Evolutionary conservation across 768 basidiomycete species (phyloP).

Genomic region (Termitomyces sp.): DNA sequence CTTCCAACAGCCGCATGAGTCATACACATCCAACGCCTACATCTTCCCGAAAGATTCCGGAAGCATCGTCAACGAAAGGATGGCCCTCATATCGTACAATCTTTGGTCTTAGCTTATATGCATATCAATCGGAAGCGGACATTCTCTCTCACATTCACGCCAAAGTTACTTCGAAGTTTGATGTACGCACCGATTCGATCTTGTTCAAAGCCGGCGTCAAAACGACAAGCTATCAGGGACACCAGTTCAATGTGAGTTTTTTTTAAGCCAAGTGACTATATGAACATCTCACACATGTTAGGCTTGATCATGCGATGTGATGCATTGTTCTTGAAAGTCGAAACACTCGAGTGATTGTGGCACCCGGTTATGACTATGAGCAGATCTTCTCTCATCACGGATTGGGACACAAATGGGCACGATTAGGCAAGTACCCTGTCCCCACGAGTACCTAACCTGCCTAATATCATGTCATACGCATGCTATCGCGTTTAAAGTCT

Average conservation of each 20-base stretch:
- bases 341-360: constrained; percentile 35
- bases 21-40: not conserved
- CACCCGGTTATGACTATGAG: constrained; percentile 25
- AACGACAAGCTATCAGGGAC: constrained; percentile 36
- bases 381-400: constrained; percentile 3
- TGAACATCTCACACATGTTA: constrained; percentile 7
- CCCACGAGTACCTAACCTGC: not conserved
- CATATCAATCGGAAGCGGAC: not conserved
- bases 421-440: not conserved
- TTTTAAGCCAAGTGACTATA: constrained; percentile 26
- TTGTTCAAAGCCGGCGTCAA: constrained; percentile 18
- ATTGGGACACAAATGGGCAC: constrained; percentile 1
- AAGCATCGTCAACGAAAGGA: not conserved
- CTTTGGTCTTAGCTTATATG: not conserved
- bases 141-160: constrained; percentile 13
- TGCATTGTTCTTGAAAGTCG: constrained; percentile 18
- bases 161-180: constrained; percentile 9
- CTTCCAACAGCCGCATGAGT: not conserved
- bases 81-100: not conserved
- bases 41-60: not conserved
- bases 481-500: not conserved
- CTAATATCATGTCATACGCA: not conserved
- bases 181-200: constrained; percentile 14
- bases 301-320: constrained; percentile 30
- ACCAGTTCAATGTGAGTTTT: constrained; percentile 21